Evolutionary conservation across 1,284 basidiomycete species (phyloP), one percentile per base, ranked within the genome.

Genomic region (Leccinum discolor): DNA sequence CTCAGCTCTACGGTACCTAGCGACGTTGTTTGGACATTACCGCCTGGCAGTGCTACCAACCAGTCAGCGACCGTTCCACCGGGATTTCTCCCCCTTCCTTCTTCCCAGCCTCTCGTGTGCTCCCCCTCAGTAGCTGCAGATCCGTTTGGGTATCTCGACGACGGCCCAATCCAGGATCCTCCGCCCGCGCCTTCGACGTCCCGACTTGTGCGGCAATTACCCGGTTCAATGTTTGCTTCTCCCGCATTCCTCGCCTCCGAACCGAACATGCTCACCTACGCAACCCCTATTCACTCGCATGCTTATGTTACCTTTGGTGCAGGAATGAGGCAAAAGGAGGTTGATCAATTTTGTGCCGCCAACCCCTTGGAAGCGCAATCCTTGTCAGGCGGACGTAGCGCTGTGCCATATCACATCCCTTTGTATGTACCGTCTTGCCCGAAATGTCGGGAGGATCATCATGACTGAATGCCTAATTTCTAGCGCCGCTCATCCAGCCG

Each of bases 221-320:
- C 77, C 5, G 71, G 69, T 40, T 71, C 77, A 8, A 74, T 80
- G 64, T 78, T 80, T 63, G 70, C 77, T 26, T 79, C 78, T 56
- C 76, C 78, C 5, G 71, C 71, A 40, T 74, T 79, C 52, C 78
- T 81, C 26, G 69, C 78, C 23, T 77, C 79, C n/a, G 71, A 75
- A 8, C 76, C 79, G 54, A 79, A 77, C 64, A 73, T 81, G 65
- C 76, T 79, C 23, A 77, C 80, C 2, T 83, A 83, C 40, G 80
- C 83, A 7, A 81, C 82, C 67, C 86, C 91, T 40, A 80, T 90
- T 35, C 83, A 93, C 70, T 76, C 86, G 2, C 84, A 90, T 69
- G 91, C 88, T 38, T 91, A 88, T 71, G 88, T 95, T 14, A 91
- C 93, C 0, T 93, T 95, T 71, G 93, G 92, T 18, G 89, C 93